A percentile compares a stretch with the other conserved stretches of the same genome.
Evolutionary conservation across 1,139 yeast genomes (phyloP).

Genomic region (Suhomyces kunorum): DNA sequence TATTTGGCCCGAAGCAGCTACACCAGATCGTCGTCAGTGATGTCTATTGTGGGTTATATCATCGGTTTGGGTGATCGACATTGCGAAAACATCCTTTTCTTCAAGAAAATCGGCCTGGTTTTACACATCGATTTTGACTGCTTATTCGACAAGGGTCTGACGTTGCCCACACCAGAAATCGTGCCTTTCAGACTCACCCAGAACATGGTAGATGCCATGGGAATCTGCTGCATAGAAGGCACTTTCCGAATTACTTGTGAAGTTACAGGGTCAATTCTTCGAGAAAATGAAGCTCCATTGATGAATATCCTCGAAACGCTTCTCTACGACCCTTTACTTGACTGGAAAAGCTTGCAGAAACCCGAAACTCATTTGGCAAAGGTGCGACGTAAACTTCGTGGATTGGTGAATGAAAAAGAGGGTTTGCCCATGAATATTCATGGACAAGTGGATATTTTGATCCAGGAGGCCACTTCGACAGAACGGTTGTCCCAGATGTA

Average conservation of each 20-base stretch:
- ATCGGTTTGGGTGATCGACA: constrained; percentile 94
- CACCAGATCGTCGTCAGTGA: constrained; percentile 84
- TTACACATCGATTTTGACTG: constrained; percentile 97
- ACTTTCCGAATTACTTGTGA: constrained; percentile 84
- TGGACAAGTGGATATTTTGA: constrained; percentile 89
- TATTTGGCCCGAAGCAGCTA: constrained; percentile 73
- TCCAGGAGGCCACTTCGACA: constrained; percentile 76
- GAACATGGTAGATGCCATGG: constrained; percentile 89
- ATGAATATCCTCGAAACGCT: constrained; percentile 93
- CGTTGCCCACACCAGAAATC: constrained; percentile 77
- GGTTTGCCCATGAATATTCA: constrained; percentile 86
- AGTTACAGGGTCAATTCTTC: constrained; percentile 70
- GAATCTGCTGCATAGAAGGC: constrained; percentile 89
- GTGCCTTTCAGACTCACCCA: constrained; percentile 93
- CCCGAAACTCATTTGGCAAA: constrained; percentile 74
- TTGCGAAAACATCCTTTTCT: constrained; percentile 82
- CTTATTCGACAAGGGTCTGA: constrained; percentile 80
- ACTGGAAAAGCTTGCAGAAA: constrained; percentile 53
- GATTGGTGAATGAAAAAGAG: constrained; percentile 73
- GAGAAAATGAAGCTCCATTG: constrained; percentile 82
- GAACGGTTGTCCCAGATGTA: constrained; percentile 83
- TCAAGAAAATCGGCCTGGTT: constrained; percentile 73
- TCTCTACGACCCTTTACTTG: constrained; percentile 87
- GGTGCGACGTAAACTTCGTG: constrained; percentile 80
- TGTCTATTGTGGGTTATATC: constrained; percentile 94